Evolutionary conservation across 257 asterid genomes (phyloP).

Genomic region (Scutellaria baicalensis): DNA sequence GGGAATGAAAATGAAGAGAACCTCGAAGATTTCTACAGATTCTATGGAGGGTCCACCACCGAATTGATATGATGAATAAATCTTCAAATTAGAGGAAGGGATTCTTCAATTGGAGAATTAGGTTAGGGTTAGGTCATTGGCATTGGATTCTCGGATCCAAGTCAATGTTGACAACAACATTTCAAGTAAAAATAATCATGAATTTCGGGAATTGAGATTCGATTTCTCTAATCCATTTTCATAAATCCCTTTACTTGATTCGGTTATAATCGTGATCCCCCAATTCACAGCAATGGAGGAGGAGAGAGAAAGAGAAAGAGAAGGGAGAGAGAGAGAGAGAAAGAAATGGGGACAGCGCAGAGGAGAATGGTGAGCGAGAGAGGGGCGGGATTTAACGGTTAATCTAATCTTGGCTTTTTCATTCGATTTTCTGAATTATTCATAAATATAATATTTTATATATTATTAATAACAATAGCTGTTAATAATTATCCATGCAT

Average conservation of each 20-base stretch:
- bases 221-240: conserved; percentile 8
- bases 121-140: conserved; percentile 25
- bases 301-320: conserved; percentile 5
- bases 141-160: conserved; percentile 24
- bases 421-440: not conserved
- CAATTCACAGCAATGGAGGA: conserved; percentile 29
- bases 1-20: not conserved
- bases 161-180: conserved; percentile 17
- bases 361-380: conserved; percentile 17
- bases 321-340: conserved; percentile 13
- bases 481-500: not conserved
- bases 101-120: conserved; percentile 1
- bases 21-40: not conserved
- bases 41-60: conserved; percentile 1
- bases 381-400: conserved; percentile 39
- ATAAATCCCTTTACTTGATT: not conserved
- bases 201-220: conserved; percentile 3
- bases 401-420: conserved; percentile 22
- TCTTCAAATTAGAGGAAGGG: conserved; percentile 17
- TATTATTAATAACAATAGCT: not conserved
- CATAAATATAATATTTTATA: not conserved
- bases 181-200: conserved; percentile 10
- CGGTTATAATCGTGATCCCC: conserved; percentile 26
- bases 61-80: conserved; percentile 7
- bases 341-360: conserved; percentile 20